Base-by-base conservation (phyloP, 2,329 filamentous ascomycete genomes). In the Fusarium sp. region DNA sequence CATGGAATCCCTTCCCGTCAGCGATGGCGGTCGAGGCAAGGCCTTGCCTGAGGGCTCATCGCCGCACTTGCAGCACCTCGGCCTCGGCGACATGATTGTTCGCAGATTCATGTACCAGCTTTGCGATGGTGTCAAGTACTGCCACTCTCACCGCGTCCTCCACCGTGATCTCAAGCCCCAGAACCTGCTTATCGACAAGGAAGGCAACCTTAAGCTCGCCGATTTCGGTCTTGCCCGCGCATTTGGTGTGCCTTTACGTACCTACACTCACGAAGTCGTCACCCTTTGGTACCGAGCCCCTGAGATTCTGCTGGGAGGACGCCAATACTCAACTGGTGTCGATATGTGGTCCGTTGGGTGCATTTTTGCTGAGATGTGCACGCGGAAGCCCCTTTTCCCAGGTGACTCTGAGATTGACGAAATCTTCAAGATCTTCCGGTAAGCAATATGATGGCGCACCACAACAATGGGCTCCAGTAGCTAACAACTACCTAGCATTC, bases 321-420 rank as follows among this genome's bases (percentile, higher is more conserved):
- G 94, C 52, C 93, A 97, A 79, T 97, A 97, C 82, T 96, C 92
- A 15, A 97, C 94, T 15, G 94, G 94, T 58, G 93, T 97, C 41
- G 94, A 97, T 76, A 97, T 97, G 92, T 97, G 94, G 94, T 96
- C 92, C 32, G 90, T 94, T 49, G 94, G 94, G 65, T 96, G 93
- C 79, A 97, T 97, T 79, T 97, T 97, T 79, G 94, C 94, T 11
- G 94, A 97, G 80, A 97, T 97, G 94, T 96, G 93, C 81, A 97
- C 94, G 3, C 89, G 93, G 75, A 97, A 96, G 81, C 93, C 94
- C 7, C 84, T 97, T 43, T 97, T 97, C 83, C 93, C 94, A 14
- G 94, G 94, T 60, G 94, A 97, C 78, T 96, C 92, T 91, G 79
- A 82, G 52, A 81, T 81, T 75, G 80, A 82, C 62, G 79, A 82